Conservation (phyloP, 495 filamentous ascomycete species). For the Penicillium tannophilum region DNA sequence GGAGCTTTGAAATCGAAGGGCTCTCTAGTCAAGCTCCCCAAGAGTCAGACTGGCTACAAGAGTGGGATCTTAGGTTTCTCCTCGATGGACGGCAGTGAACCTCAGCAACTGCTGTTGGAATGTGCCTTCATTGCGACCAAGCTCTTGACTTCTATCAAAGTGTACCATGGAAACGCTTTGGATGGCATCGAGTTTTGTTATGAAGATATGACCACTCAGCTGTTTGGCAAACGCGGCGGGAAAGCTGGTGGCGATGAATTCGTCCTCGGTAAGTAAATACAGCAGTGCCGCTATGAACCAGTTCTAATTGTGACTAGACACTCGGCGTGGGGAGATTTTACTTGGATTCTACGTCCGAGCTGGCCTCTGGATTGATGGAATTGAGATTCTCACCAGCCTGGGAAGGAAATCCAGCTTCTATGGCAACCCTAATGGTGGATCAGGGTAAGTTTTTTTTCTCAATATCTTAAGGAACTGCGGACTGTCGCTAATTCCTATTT, state of each 20-base stretch:
- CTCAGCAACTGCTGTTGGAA: constrained; percentile 74
- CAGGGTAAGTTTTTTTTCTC: constrained; percentile 68
- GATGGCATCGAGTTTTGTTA: constrained; percentile 93
- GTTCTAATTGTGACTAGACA: constrained; percentile 56
- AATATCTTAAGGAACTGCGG: neutral
- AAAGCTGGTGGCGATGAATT: constrained; percentile 76
- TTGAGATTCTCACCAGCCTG: constrained; percentile 87
- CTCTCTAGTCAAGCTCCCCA: constrained; percentile 71
- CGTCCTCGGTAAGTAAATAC: constrained; percentile 62
- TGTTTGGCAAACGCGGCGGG: constrained; percentile 86
- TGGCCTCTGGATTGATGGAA: constrained; percentile 83
- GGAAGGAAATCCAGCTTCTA: constrained; percentile 83
- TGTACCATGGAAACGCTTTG: constrained; percentile 78
- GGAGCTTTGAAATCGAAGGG: constrained; percentile 66
- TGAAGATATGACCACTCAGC: constrained; percentile 81
- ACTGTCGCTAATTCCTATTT: neutral
- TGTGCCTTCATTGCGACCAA: constrained; percentile 68
- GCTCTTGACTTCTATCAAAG: constrained; percentile 69
- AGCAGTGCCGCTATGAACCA: constrained; percentile 9
- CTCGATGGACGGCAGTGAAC: constrained; percentile 68
- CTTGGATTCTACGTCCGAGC: constrained; percentile 84
- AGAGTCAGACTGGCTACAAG: constrained; percentile 71
- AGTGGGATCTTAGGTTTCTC: constrained; percentile 77
- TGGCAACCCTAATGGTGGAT: constrained; percentile 81
- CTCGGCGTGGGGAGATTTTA: constrained; percentile 80